Evolutionary conservation across 2,329 filamentous ascomycete species (phyloP), one percentile per base, ranked within the genome.

Genomic region (Penicillium sp.): DNA sequence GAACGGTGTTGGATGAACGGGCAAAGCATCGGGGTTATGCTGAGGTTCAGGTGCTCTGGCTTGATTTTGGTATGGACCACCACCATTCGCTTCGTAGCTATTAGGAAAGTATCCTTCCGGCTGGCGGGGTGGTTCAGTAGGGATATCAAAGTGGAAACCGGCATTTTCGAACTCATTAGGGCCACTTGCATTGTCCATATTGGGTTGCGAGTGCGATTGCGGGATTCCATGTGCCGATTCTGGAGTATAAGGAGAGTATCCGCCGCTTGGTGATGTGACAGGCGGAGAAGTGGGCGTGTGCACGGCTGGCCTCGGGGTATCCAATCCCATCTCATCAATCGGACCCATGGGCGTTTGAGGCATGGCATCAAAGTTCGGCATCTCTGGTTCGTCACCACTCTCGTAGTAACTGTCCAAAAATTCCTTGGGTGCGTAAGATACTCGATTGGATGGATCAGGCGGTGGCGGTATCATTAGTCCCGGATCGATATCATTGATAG

Each of bases 61-160:
- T 38, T 67, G 66, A 39, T 64, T 62, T 12, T 49, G 15, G 24
- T 42, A 46, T 7, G 36, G 12, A 31, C 28, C 34, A 42, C 16
- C 24, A 16, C 43, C 49, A 18, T 45, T 51, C 8, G 21, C 47
- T 26, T 55, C 60, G 16, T 60, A 56, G 13, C 62, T 42, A 36
- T 53, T 46, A 2, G 51, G 60, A 3, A 33, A 59, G 45, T 65
- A 62, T 24, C 49, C 52, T n/a, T 56, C 56, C 24, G 52, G 54
- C 9, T 51, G 45, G 16, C 54, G 53, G 6, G 60, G 52, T 9
- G 47, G 4, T 12, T 66, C 63, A 21, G 52, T 51, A 1, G 83
- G 85, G 80, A 92, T 87, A 64, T 90, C 89, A 60, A 90, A 90
- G 1, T 88, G 80, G 8, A 87, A 88, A 2, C 83, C 78, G 61